phyloP scores from a whole-genome alignment of 805 yeast genomes.

The Wickerhamomyces hampshirensis region DNA sequence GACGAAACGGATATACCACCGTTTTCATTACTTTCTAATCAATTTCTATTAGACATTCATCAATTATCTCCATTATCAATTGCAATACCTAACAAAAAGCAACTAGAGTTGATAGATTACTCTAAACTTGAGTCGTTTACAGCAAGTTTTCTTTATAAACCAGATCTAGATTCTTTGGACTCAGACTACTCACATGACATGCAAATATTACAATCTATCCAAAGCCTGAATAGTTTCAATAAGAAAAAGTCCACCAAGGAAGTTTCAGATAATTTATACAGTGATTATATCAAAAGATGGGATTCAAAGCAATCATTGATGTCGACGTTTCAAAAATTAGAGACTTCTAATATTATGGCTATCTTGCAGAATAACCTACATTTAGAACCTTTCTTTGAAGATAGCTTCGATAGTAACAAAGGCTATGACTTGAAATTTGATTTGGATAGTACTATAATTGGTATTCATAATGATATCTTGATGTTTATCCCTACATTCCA shows the following conservation, averaged over 20 bases:
- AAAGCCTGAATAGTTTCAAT: not conserved
- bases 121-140: slow-evolving; percentile 8
- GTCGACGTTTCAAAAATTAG: slow-evolving; percentile 11
- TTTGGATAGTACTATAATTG: slow-evolving; percentile 27
- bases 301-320: slow-evolving; percentile 8
- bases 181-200: slow-evolving; percentile 6
- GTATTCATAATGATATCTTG: slow-evolving; percentile 28
- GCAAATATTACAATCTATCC: not conserved
- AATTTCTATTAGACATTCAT: slow-evolving; percentile 48
- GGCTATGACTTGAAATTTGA: slow-evolving; percentile 33
- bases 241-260: not conserved
- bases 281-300: slow-evolving; percentile 22
- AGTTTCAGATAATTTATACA: slow-evolving; percentile 15
- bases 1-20: slow-evolving; percentile 61
- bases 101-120: slow-evolving; percentile 13
- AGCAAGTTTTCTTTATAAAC: slow-evolving; percentile 17
- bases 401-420: slow-evolving; percentile 13
- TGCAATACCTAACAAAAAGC: slow-evolving; percentile 14
- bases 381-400: not conserved
- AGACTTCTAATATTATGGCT: not conserved
- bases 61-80: slow-evolving; percentile 41
- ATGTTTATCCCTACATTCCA: slow-evolving; percentile 27
- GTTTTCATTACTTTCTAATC: slow-evolving; percentile 41
- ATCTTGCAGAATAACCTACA: slow-evolving; percentile 1
- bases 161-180: slow-evolving; percentile 9